Conservation (phyloP, 306 rosid species). For the Cucumis hystrix region DNA sequence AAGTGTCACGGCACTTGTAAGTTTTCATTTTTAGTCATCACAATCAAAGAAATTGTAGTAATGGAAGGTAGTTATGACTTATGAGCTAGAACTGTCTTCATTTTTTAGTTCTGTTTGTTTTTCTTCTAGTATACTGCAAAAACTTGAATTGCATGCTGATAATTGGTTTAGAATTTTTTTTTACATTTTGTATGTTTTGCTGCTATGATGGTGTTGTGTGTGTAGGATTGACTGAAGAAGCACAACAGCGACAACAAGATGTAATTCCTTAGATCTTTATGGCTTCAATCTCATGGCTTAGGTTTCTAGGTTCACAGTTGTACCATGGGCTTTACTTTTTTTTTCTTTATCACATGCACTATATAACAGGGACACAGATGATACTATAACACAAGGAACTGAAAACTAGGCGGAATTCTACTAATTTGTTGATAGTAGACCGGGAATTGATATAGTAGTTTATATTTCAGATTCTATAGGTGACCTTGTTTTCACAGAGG, state of each 20-base stretch:
- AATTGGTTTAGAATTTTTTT: neutral
- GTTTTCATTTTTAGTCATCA: constrained; percentile 5
- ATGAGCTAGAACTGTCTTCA: neutral
- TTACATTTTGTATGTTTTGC: neutral
- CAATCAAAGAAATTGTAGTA: neutral
- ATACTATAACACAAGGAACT: neutral
- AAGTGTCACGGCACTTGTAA: constrained; percentile 70
- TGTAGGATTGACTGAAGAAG: neutral
- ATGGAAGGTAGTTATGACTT: neutral
- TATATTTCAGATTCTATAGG: neutral
- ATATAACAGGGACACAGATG: neutral
- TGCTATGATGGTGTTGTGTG: neutral
- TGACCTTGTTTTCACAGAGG: neutral
- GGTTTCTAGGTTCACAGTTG: neutral
- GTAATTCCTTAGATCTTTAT: neutral
- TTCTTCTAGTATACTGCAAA: neutral
- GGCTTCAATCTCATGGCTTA: neutral
- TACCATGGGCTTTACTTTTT: neutral
- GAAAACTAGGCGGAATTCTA: neutral
- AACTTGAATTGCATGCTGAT: neutral
- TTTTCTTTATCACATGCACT: neutral
- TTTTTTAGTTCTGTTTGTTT: neutral
- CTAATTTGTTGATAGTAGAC: neutral
- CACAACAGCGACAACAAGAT: neutral
- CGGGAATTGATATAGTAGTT: neutral